These are phyloP conservation scores for Jamesozyma lodderae DNA, from an alignment of 805 yeast genomes.

Conservation along the genomic window DNA sequence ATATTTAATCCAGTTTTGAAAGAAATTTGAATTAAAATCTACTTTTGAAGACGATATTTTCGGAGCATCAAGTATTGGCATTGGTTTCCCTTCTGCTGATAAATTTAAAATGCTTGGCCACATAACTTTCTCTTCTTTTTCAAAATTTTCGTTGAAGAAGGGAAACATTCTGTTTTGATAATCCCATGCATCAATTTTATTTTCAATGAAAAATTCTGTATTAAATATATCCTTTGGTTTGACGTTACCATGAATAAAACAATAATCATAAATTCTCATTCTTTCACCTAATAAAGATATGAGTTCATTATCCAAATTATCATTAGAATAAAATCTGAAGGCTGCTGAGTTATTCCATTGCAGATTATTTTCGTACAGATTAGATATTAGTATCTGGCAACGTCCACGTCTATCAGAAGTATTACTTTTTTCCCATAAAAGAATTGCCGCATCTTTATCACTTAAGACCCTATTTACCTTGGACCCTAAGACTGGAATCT, in stretches of 20 bases:
- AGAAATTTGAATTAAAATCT: constrained; percentile 17
- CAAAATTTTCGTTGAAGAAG: constrained; percentile 11
- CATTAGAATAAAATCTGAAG: constrained; percentile 10
- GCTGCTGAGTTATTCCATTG: constrained; percentile 18
- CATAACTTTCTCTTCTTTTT: constrained; percentile 6
- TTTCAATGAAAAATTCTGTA: constrained; percentile 1
- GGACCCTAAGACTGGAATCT: neutral
- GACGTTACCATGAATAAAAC: constrained; percentile 18
- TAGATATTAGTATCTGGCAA: constrained; percentile 17
- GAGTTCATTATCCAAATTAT: constrained; percentile 15
- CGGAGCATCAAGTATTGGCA: neutral
- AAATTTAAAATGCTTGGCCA: constrained; percentile 20
- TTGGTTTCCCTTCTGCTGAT: neutral
- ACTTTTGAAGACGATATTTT: neutral
- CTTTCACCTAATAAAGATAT: constrained; percentile 20
- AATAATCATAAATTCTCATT: constrained; percentile 23
- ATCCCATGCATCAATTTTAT: constrained; percentile 7
- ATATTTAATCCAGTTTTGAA: constrained; percentile 18
- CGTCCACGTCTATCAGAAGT: neutral
- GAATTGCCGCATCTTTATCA: neutral
- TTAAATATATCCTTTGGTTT: constrained; percentile 10
- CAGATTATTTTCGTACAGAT: constrained; percentile 11
- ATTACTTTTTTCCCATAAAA: neutral
- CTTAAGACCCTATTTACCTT: no score
- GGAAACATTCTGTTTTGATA: constrained; percentile 23